These are phyloP conservation scores for Claviceps digitariae DNA, from an alignment of 2,329 filamentous ascomycete species.

Conservation along the genomic window DNA sequence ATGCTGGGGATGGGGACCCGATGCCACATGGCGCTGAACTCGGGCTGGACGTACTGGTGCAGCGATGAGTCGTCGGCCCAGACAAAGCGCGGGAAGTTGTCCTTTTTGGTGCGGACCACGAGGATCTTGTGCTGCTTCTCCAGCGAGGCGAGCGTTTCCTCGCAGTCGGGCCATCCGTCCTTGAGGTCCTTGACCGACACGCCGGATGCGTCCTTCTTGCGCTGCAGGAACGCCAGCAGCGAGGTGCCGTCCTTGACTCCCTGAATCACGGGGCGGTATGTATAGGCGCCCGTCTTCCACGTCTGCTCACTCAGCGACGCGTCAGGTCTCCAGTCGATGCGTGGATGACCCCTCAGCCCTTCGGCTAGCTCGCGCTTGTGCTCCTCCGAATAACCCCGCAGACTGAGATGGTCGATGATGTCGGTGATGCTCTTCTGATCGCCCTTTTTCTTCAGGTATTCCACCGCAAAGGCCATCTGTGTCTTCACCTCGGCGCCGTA, in stretches of 20 bases:
- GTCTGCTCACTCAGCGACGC: constrained; percentile 50
- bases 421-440: constrained; percentile 57
- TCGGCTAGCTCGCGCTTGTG: constrained; percentile 51
- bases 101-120: constrained; percentile 84
- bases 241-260: constrained; percentile 66
- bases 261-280: constrained; percentile 67
- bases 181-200: constrained; percentile 82
- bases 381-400: constrained; percentile 47
- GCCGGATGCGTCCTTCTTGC: constrained; percentile 66
- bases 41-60: constrained; percentile 59
- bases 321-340: constrained; percentile 43
- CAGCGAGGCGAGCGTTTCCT: constrained; percentile 62
- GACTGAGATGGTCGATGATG: constrained; percentile 67
- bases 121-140: constrained; percentile 69
- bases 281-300: constrained; percentile 59
- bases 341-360: constrained; percentile 52
- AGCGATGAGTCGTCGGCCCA: constrained; percentile 80
- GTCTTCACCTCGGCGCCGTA: constrained; percentile 73
- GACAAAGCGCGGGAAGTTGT: constrained; percentile 71
- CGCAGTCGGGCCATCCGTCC: constrained; percentile 85
- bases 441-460: constrained; percentile 63
- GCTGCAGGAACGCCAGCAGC: constrained; percentile 68
- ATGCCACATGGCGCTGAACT: constrained; percentile 76
- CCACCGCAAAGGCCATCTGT: constrained; percentile 75
- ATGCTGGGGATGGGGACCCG: constrained; percentile 63